Conservation (phyloP, 202 grass and related monocot genomes). For the Panicum hallii region DNA sequence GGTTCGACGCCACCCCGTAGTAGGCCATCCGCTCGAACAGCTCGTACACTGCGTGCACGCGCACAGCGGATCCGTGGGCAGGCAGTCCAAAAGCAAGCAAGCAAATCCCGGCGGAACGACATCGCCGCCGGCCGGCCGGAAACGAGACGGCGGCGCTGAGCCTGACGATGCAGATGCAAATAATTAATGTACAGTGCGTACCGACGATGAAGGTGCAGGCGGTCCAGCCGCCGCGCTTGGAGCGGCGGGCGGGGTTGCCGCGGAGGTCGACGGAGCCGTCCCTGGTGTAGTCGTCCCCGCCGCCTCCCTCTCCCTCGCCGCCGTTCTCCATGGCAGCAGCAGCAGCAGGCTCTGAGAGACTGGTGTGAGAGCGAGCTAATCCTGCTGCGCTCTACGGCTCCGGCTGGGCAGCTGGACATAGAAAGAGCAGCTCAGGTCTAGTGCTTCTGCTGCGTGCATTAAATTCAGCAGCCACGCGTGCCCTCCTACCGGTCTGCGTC, state of each 20-base stretch:
- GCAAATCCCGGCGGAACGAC: neutral
- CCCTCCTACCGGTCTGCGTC: neutral
- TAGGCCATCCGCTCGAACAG: constrained; percentile 88
- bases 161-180: neutral
- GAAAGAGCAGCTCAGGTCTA: neutral
- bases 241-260: constrained; percentile 68
- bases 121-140: constrained; percentile 3
- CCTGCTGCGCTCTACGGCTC: neutral
- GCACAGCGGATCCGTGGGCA: neutral
- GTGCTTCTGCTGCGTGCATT: neutral
- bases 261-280: constrained; percentile 82
- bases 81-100: neutral
- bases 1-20: constrained; percentile 75
- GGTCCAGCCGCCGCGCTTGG: constrained; percentile 73
- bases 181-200: neutral
- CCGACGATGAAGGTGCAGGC: constrained; percentile 81
- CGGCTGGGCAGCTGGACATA: neutral
- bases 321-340: constrained; percentile 44
- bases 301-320: constrained; percentile 15
- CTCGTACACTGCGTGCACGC: constrained; percentile 66
- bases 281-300: constrained; percentile 51
- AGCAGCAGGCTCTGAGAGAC: neutral
- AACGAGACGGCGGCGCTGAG: neutral
- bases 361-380: neutral
- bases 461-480: neutral